A percentile compares a stretch with the other conserved stretches of the same genome.
Conservation (phyloP, 73 alveolate genomes). For the Symbiodinium natans region DNA sequence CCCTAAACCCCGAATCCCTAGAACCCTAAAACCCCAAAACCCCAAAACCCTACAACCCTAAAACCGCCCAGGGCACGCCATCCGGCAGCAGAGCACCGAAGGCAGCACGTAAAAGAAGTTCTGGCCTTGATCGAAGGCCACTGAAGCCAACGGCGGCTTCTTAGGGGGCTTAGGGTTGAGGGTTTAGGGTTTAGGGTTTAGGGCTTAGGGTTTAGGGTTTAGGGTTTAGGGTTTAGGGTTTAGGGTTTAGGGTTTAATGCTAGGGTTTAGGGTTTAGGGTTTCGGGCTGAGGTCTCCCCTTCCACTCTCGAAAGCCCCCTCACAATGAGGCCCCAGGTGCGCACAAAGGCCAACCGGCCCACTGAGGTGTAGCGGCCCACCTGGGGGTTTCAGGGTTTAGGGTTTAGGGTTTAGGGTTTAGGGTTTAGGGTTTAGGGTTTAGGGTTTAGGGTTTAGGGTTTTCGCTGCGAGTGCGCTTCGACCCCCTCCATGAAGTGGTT, state of each 20-base stretch:
- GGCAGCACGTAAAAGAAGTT: constrained; percentile 81
- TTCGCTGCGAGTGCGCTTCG: too few relatives aligned
- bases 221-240: not conserved
- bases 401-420: too few relatives aligned
- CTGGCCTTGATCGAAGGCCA: constrained; percentile 57
- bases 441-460: too few relatives aligned
- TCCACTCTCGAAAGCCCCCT: too few relatives aligned
- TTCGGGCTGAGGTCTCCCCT: too few relatives aligned
- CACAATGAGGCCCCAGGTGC: not conserved
- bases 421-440: too few relatives aligned
- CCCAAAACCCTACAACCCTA: not conserved
- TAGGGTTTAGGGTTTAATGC: not conserved
- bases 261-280: too few relatives aligned
- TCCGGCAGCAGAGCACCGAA: constrained; percentile 77
- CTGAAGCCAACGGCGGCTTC: not conserved
- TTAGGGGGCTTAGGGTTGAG: too few relatives aligned
- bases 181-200: not conserved
- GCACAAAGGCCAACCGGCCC: not conserved
- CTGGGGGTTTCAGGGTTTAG: not conserved
- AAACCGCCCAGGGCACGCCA: constrained; percentile 25
- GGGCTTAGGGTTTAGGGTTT: not conserved
- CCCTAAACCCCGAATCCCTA: not conserved
- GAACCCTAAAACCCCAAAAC: not conserved
- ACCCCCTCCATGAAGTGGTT: too few relatives aligned
- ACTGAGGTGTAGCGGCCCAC: constrained; percentile 33